Base-by-base conservation (phyloP, 176 grass and related monocot genomes). In the Ampelocalamus luodianensis region DNA sequence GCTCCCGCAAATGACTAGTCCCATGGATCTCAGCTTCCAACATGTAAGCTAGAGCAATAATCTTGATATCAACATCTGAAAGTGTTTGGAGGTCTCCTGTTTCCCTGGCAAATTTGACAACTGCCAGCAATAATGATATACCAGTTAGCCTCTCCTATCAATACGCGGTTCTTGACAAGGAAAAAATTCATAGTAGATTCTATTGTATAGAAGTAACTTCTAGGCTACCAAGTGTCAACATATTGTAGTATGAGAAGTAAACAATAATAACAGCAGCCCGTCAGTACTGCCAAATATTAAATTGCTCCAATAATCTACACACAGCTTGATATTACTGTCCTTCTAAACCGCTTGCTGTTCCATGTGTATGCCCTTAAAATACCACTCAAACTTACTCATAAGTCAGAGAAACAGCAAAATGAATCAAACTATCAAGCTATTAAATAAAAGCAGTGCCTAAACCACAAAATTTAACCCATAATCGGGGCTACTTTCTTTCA, bases 1-100 rank as follows among this genome's bases (percentile, higher is more conserved):
- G 79, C 79, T 99, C 91, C 17, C 90, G 89, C 76, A 99, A 63
- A 94, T 99, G 91, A 40, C 61, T 79, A 50, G 86, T 99, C 46
- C 96, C 93, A 63, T 96, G 93, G 55, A 89, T 76, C 83, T 99
- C 90, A 29, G 93, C 79, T 82, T 99, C 96, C 62, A 99, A 78
- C 96, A 96, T 99, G 81, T 99, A 99, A 56, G 96, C 87, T 53
- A 99, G 50, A 83, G 96, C 93, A 63, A 99, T 94, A 11, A 99
- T 75, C 84, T 99, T 99, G 78, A 96, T 95, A 50, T 99, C 96
- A 55, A 99, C 96, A 65, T 96, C 96, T 73, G 96, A 99, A 67
- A 99, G 92, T 2, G 93, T 94, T 44, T 96, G 96, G 20, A 99
- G 86, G 69, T 99, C 96, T 46, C 96, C 96, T 12, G 96, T 99